A percentile compares a stretch with the other conserved stretches of the same genome.
These are phyloP conservation scores for Colletotrichum eremochloae DNA, from an alignment of 2,329 filamentous ascomycete species.

Conservation along the genomic window DNA sequence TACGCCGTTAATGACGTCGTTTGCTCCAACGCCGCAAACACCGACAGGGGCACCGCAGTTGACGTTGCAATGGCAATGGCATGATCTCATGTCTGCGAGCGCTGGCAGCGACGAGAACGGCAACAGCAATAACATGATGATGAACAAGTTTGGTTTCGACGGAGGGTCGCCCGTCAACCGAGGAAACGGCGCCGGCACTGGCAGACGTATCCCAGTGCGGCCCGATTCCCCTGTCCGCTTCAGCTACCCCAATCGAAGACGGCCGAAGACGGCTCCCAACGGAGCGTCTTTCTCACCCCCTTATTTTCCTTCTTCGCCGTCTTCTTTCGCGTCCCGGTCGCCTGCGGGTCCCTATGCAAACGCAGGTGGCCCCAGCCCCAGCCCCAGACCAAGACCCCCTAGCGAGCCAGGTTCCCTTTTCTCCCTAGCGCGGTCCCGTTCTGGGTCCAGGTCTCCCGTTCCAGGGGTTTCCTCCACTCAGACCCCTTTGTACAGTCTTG, in stretches of 20 bases:
- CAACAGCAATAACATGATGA: neutral
- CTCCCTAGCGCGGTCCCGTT: slow-evolving; percentile 37
- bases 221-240: slow-evolving; percentile 39
- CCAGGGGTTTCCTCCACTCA: slow-evolving; percentile 39
- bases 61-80: slow-evolving; percentile 29
- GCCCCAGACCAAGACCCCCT: slow-evolving; percentile 25
- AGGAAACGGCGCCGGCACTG: neutral
- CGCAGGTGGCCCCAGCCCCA: slow-evolving; percentile 18
- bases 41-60: slow-evolving; percentile 24
- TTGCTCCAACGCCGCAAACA: slow-evolving; percentile 22
- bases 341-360: slow-evolving; percentile 3
- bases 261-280: slow-evolving; percentile 38
- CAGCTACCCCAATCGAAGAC: slow-evolving; percentile 39
- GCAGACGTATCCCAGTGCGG: slow-evolving; percentile 7
- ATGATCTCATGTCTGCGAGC: slow-evolving; percentile 14
- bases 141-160: neutral
- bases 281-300: slow-evolving; percentile 9
- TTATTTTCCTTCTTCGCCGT: slow-evolving; percentile 20
- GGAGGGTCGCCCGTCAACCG: slow-evolving; percentile 17
- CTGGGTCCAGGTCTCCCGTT: slow-evolving; percentile 36
- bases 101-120: neutral
- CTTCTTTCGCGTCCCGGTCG: slow-evolving; percentile 1
- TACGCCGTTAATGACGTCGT: slow-evolving; percentile 26
- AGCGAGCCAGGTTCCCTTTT: slow-evolving; percentile 40
- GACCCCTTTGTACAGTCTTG: slow-evolving; percentile 17